A percentile compares a stretch with the other conserved stretches of the same genome.
phyloP scores from a whole-genome alignment of 176 grass and related monocot genomes.

The Juncus effusus region DNA sequence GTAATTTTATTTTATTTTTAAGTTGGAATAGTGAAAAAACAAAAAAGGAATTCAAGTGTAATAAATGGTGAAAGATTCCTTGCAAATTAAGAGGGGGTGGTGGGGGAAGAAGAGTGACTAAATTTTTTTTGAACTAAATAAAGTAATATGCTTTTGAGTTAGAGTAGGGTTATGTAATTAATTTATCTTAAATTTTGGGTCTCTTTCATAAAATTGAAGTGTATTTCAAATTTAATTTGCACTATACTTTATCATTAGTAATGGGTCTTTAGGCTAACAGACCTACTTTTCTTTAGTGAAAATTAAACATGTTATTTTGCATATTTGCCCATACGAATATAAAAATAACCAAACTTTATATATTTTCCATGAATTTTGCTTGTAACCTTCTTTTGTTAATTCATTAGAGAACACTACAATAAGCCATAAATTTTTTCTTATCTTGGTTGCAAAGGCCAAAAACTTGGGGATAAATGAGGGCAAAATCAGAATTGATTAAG shows the following conservation, averaged over 20 bases:
- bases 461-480: too few species aligned
- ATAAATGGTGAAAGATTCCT: conserved; percentile 15
- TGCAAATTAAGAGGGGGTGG: conserved; percentile 15
- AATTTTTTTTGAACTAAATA: background rate
- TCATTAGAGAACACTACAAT: too few species aligned
- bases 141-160: background rate
- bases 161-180: background rate
- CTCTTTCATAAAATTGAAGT: conserved; percentile 8
- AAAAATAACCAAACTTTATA: too few species aligned
- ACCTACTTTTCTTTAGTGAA: conserved; percentile 22
- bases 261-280: conserved; percentile 17
- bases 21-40: conserved; percentile 27
- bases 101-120: background rate
- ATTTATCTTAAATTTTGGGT: background rate
- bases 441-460: too few species aligned
- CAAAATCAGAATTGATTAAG: too few species aligned
- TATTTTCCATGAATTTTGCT: too few species aligned
- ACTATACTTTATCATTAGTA: conserved; percentile 20
- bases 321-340: background rate
- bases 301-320: conserved; percentile 19
- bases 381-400: too few species aligned
- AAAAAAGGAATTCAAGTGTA: conserved; percentile 18
- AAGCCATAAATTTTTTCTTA: too few species aligned
- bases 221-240: conserved; percentile 23
- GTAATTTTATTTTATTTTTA: conserved; percentile 10